phyloP scores from a whole-genome alignment of 345 rosid genomes.

The Syzygium oleosum region DNA sequence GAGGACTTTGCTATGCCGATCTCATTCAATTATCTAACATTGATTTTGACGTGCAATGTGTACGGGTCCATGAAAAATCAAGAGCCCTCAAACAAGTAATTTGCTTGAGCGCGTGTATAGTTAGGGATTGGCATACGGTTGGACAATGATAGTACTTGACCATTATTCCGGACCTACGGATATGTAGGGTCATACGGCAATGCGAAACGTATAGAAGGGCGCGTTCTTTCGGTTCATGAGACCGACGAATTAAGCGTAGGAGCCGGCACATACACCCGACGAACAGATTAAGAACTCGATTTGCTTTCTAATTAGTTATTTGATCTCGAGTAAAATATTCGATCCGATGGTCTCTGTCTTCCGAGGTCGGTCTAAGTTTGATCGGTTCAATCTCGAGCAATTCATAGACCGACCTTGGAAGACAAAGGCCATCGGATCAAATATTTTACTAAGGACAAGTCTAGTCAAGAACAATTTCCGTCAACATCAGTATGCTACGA shows the following conservation, averaged over 20 bases:
- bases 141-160: not conserved
- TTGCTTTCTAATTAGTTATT: accelerated
- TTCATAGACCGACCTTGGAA: too few relatives aligned
- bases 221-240: not conserved
- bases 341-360: not conserved
- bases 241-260: accelerated
- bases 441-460: not conserved
- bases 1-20: not conserved
- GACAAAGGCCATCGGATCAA: too few relatives aligned
- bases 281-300: not conserved
- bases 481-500: not conserved
- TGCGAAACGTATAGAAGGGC: accelerated
- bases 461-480: not conserved
- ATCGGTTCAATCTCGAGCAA: not conserved
- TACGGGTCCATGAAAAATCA: not conserved
- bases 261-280: accelerated
- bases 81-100: not conserved
- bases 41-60: not conserved
- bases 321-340: not conserved
- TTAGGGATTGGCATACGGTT: not conserved
- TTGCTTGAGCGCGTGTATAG: not conserved
- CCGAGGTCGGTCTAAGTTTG: not conserved
- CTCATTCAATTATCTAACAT: not conserved
- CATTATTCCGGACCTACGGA: accelerated
- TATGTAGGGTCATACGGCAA: accelerated